Evolutionary conservation across 2,329 filamentous ascomycete species (phyloP), one percentile per base, ranked within the genome.

Genomic region (Microcyclosporella mali): DNA sequence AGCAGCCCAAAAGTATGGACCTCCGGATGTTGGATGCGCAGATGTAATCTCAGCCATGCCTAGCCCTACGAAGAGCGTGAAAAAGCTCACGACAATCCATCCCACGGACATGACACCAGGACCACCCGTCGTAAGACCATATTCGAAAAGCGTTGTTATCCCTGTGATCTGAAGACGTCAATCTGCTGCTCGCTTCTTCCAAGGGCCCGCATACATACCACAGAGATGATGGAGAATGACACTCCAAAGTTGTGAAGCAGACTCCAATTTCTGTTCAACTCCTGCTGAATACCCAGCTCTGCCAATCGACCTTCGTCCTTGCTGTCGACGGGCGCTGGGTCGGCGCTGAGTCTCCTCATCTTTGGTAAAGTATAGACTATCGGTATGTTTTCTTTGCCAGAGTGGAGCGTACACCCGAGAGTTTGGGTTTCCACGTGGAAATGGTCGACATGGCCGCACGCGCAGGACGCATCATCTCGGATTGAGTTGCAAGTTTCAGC

Each of bases 191-290:
- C 21, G 21, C 9, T 9, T 9, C 21, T 25, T 25, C 21, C 9
- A 4, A 9, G 9, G 21, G 21, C 21, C 6, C 21, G 21, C 9
- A 25, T 25, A 9, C 21, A 25, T 25, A 25, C 75, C 38, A 80
- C 74, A 41, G 72, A 76, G 56, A 80, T 79, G 52, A 80, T 79
- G 4, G 74, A 77, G 56, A 79, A 80, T 0, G 75, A 79, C 6
- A 79, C 74, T 19, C 77, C 77, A 62, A 80, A 80, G 55, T 79
- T 80, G 53, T 80, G 77, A 39, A 73, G 63, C 46, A 79, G 53
- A 3, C 73, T 71, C 77, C 77, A 80, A 57, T 78, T 74, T 37
- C 77, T 67, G 28, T 70, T 69, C 49, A 80, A 59, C 52, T 79
- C 76, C 36, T 38, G 36, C 8, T n/a, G 21, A 25, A 25, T 25